Conservation (phyloP, 2,329 filamentous ascomycete species). For the Biscogniauxia marginata region DNA sequence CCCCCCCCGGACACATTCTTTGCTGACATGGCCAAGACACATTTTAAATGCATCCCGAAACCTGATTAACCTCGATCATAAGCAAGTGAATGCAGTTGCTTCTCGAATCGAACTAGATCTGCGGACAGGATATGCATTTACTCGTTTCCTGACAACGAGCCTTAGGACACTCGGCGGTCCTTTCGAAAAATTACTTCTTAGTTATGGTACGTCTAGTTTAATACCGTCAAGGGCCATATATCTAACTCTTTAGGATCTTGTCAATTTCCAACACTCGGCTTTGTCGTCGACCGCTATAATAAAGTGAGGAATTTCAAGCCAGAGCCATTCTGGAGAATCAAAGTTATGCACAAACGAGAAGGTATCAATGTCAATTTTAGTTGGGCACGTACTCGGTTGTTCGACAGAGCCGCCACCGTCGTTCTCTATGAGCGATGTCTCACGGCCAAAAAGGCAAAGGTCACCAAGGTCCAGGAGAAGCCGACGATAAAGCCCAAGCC, state of each 20-base stretch:
- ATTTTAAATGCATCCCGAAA: slow-evolving; percentile 79
- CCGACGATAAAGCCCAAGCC: slow-evolving; percentile 94
- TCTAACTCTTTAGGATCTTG: slow-evolving; percentile 64
- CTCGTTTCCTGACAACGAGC: slow-evolving; percentile 77
- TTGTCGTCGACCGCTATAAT: slow-evolving; percentile 95
- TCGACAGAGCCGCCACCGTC: slow-evolving; percentile 78
- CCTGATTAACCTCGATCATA: slow-evolving; percentile 77
- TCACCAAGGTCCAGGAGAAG: slow-evolving; percentile 84
- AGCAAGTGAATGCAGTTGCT: slow-evolving; percentile 81
- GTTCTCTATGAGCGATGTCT: slow-evolving; percentile 87
- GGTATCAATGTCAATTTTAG: slow-evolving; percentile 77
- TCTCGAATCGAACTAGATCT: slow-evolving; percentile 91
- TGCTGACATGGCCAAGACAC: slow-evolving; percentile 55
- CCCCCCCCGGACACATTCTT: neutral
- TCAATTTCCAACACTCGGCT: slow-evolving; percentile 94
- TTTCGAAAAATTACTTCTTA: slow-evolving; percentile 66
- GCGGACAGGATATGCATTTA: slow-evolving; percentile 89
- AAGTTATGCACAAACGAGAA: slow-evolving; percentile 74
- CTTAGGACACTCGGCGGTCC: slow-evolving; percentile 70
- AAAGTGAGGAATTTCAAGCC: slow-evolving; percentile 91
- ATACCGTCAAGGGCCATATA: slow-evolving; percentile 12
- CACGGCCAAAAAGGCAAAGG: slow-evolving; percentile 69
- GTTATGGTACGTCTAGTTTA: slow-evolving; percentile 63
- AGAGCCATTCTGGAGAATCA: slow-evolving; percentile 91
- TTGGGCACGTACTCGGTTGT: slow-evolving; percentile 80